These are phyloP conservation scores for Salinomyces thailandicus DNA, from an alignment of 2,329 filamentous ascomycete genomes.

Conservation along the genomic window DNA sequence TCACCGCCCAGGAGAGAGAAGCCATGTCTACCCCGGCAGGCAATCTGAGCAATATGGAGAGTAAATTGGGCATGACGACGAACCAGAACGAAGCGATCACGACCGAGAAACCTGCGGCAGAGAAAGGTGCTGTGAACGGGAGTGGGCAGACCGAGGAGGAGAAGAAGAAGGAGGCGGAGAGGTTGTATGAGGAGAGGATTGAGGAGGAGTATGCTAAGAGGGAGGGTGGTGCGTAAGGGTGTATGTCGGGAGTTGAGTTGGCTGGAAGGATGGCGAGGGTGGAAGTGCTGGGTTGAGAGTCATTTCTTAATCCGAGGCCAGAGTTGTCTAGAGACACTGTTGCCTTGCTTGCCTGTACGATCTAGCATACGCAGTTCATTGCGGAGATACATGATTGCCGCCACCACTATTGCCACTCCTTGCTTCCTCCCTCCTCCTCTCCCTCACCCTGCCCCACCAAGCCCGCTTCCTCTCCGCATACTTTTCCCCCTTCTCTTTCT, in stretches of 20 bases:
- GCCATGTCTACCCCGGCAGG: no score
- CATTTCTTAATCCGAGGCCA: no score
- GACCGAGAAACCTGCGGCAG: constrained; percentile 21
- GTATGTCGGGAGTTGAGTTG: no score
- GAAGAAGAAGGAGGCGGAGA: constrained; percentile 19
- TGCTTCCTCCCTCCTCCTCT: constrained; percentile 25
- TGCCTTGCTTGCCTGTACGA: no score
- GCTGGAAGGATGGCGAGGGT: no score
- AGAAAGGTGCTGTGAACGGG: constrained; percentile 24
- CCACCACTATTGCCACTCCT: no score
- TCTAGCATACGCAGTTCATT: no score
- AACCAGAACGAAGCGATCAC: constrained; percentile 10
- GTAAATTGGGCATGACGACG: constrained; percentile 13
- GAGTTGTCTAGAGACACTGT: no score
- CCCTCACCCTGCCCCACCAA: constrained; percentile 31
- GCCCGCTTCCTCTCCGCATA: constrained; percentile 33
- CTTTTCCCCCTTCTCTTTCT: constrained; percentile 25
- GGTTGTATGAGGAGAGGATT: constrained; percentile 31
- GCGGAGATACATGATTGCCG: no score
- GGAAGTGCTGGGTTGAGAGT: no score
- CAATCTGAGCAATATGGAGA: constrained; percentile 6
- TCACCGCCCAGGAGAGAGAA: no score
- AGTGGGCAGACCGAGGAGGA: no score
- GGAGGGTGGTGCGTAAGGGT: constrained; percentile 30
- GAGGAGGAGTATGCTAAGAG: constrained; percentile 37